phyloP scores from a whole-genome alignment of 805 yeast species.

The Spathaspora hagerdaliae region DNA sequence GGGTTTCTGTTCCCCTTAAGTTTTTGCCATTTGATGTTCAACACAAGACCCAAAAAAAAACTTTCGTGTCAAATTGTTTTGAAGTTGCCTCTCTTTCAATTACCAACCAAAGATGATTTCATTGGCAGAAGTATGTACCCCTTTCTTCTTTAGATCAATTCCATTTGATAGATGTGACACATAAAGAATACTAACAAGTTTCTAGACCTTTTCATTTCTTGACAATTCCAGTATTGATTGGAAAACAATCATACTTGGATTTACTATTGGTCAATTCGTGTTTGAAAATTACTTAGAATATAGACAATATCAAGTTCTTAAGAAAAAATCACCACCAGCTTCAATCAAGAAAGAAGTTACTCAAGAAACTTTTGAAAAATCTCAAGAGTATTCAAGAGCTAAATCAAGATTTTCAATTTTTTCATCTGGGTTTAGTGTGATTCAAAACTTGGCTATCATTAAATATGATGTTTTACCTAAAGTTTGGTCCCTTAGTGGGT shows the following conservation, averaged over 20 bases:
- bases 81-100: no score
- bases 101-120: conserved; percentile 16
- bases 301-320: conserved; percentile 72
- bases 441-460: conserved; percentile 55
- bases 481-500: conserved; percentile 49
- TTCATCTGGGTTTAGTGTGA: conserved; percentile 45
- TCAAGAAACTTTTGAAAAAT: conserved; percentile 67
- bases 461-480: conserved; percentile 49
- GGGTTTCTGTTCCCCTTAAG: no score
- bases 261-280: conserved; percentile 67
- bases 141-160: no score
- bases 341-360: conserved; percentile 67
- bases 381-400: conserved; percentile 76
- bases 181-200: conserved; percentile 19
- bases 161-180: background rate
- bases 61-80: no score
- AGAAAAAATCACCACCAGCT: conserved; percentile 55
- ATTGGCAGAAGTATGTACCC: conserved; percentile 22
- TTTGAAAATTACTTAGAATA: conserved; percentile 71
- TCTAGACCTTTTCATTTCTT: conserved; percentile 46
- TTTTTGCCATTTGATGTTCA: no score
- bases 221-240: conserved; percentile 74
- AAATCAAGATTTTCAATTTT: conserved; percentile 68
- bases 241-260: conserved; percentile 71
- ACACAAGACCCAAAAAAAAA: no score